Evolutionary conservation across 179 eudicot genomes (phyloP).

Genomic region (Silene vulgaris): DNA sequence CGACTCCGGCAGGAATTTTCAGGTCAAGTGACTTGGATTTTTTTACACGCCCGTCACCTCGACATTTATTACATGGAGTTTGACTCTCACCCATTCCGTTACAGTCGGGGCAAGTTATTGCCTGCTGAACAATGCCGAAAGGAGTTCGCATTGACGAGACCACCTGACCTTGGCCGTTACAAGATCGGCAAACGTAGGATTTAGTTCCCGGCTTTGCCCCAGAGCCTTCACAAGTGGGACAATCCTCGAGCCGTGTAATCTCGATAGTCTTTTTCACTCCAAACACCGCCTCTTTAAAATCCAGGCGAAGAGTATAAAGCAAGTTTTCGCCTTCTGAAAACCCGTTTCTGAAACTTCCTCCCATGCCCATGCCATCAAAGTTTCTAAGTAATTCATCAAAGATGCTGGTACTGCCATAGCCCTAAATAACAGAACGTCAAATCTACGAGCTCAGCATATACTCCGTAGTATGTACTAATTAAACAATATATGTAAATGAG

Average conservation of each 20-base stretch:
- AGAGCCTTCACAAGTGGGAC: conserved; percentile 73
- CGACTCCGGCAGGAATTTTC: conserved; percentile 80
- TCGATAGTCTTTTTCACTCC: conserved; percentile 80
- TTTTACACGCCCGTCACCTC: conserved; percentile 69
- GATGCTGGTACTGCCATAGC: conserved; percentile 63
- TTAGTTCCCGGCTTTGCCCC: conserved; percentile 78
- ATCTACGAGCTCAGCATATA: not conserved
- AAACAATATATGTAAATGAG: not conserved
- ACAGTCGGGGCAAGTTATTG: conserved; percentile 67
- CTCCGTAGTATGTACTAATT: not conserved
- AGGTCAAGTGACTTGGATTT: conserved; percentile 60
- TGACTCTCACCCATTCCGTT: conserved; percentile 62
- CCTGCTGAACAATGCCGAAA: conserved; percentile 78
- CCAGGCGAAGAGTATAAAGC: conserved; percentile 49
- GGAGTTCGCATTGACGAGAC: conserved; percentile 82
- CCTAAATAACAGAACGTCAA: conserved; percentile 40
- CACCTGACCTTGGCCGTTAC: conserved; percentile 86
- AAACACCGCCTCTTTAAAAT: conserved; percentile 82
- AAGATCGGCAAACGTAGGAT: conserved; percentile 54
- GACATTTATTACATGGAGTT: conserved; percentile 71
- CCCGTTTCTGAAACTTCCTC: conserved; percentile 61
- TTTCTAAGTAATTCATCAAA: conserved; percentile 71
- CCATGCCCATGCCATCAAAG: conserved; percentile 74
- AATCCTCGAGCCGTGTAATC: conserved; percentile 62
- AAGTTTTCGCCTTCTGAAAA: conserved; percentile 70